Evolutionary conservation across 2,329 filamentous ascomycete species (phyloP).

Genomic region (Didymella keratinophila): DNA sequence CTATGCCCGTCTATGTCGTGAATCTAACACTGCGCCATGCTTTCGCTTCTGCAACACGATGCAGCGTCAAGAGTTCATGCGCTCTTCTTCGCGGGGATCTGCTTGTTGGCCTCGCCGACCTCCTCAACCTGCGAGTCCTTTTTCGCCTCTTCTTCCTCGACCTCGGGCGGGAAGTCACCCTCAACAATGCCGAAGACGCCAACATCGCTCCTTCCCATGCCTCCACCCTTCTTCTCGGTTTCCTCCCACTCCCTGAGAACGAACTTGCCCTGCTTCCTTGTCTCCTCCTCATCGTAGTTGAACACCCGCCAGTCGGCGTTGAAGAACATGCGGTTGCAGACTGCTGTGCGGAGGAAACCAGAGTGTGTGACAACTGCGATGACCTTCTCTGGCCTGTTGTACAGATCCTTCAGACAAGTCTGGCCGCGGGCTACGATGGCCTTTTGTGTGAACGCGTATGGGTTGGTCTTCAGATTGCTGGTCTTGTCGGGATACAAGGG

Average conservation of each 20-base stretch:
- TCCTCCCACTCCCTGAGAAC: slow-evolving; percentile 58
- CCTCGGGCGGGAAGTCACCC: slow-evolving; percentile 42
- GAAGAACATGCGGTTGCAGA: slow-evolving; percentile 60
- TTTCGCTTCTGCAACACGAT: background rate
- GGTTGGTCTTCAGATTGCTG: slow-evolving; percentile 46
- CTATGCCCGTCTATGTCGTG: background rate
- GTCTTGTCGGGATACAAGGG: slow-evolving; percentile 70
- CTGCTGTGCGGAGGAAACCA: slow-evolving; percentile 66
- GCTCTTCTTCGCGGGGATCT: slow-evolving; percentile 18
- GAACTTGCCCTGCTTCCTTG: slow-evolving; percentile 56
- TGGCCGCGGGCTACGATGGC: slow-evolving; percentile 66
- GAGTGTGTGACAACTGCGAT: slow-evolving; percentile 72
- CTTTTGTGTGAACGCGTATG: slow-evolving; percentile 62
- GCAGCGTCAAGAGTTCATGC: slow-evolving; percentile 3
- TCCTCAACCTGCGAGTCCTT: slow-evolving; percentile 20
- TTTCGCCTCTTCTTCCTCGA: slow-evolving; percentile 21
- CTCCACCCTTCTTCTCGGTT: slow-evolving; percentile 57
- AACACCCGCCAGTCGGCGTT: slow-evolving; percentile 73
- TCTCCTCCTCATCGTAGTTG: slow-evolving; percentile 60
- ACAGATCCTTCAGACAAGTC: slow-evolving; percentile 59
- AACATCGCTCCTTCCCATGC: slow-evolving; percentile 60
- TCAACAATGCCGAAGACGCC: slow-evolving; percentile 39
- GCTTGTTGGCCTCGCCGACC: slow-evolving; percentile 27
- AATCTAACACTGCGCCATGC: background rate
- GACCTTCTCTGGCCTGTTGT: slow-evolving; percentile 64